Evolutionary conservation across 352 stramenopile species (phyloP), one percentile per base, ranked within the genome.

Genomic region (Halophytophthora polymorphica): DNA sequence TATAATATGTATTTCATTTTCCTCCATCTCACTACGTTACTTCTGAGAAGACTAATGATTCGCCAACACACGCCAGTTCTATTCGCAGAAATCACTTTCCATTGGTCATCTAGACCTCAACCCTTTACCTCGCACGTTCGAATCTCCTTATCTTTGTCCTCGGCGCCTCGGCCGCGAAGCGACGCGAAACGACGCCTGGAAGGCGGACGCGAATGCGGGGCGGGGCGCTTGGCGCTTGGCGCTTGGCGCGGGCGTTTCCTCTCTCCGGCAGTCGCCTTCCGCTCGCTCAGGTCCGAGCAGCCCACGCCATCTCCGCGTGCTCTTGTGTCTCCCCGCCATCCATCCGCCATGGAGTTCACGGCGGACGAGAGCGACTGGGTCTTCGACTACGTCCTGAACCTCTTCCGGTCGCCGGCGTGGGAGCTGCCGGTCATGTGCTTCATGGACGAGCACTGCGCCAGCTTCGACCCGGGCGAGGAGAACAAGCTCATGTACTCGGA

Each of bases 401-500:
- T 96, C 51, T 90, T 96, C 56, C 77, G 86, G 25, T 96, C 87
- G 38, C 84, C 85, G 3, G 67, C 76, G 46, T 96, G 86, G 84
- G 86, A 96, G 51, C 74, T 90, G 42, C 79, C 83, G 12, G 66
- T 94, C 58, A 90, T 94, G 83, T 88, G 81, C 56, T 95, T 94
- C 63, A 93, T 96, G 45, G 87, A 96, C 63, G 83, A 95, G 47
- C 83, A 90, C 56, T 96, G 87, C 61, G 75, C 79, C 23, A 86
- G 84, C 53, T 96, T 96, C 57, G 82, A 93, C 72, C 91, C 85
- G 40, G 69, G 73, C 45, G 87, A 96, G 41, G 87, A 96, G 60
- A 96, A 96, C 68, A 96, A 95, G 60, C 86, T 96, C 38, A 58
- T 84, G 23, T 93, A 96, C 76, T 89, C 79, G 50, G 77, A 94